Conservation (phyloP, 2,329 filamentous ascomycete species). For the Colletotrichum magnum region DNA sequence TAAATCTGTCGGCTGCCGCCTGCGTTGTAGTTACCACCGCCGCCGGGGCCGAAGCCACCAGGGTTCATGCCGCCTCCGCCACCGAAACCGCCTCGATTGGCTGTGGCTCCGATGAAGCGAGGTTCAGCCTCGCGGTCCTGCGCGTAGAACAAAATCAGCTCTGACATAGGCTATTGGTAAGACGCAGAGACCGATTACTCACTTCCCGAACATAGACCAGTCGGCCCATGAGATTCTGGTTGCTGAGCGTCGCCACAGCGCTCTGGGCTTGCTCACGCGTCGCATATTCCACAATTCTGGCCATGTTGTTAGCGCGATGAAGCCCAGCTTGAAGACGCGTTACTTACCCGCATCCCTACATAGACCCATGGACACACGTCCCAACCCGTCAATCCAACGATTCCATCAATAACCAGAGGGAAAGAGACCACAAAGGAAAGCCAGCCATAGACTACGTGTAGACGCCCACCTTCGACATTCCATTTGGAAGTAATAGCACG, state of each 20-base stretch:
- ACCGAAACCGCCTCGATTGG: slow-evolving; percentile 73
- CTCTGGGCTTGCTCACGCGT: slow-evolving; percentile 99
- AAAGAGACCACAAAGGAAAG: slow-evolving; percentile 77
- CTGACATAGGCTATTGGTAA: not conserved
- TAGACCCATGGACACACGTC: slow-evolving; percentile 85
- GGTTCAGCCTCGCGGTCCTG: slow-evolving; percentile 98
- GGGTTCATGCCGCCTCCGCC: slow-evolving; percentile 70
- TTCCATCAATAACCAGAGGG: slow-evolving; percentile 80
- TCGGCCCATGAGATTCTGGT: slow-evolving; percentile 98
- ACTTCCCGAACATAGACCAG: slow-evolving; percentile 99
- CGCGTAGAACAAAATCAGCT: slow-evolving; percentile 28
- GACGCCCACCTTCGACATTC: slow-evolving; percentile 99
- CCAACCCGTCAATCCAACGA: slow-evolving; percentile 99
- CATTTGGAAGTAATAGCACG: slow-evolving; percentile 99
- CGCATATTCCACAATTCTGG: slow-evolving; percentile 99
- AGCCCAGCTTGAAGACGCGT: not conserved
- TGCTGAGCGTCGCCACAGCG: slow-evolving; percentile 97
- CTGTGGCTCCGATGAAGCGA: slow-evolving; percentile 86
- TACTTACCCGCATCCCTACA: slow-evolving; percentile 99
- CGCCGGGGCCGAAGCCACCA: slow-evolving; percentile 53
- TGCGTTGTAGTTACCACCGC: slow-evolving; percentile 62
- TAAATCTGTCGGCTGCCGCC: slow-evolving; percentile 90
- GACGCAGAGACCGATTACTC: slow-evolving; percentile 48
- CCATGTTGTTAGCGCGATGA: slow-evolving; percentile 48
- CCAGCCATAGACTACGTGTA: slow-evolving; percentile 90